Conservation (phyloP, 768 basidiomycete genomes). For the Podaxis rugospora region DNA sequence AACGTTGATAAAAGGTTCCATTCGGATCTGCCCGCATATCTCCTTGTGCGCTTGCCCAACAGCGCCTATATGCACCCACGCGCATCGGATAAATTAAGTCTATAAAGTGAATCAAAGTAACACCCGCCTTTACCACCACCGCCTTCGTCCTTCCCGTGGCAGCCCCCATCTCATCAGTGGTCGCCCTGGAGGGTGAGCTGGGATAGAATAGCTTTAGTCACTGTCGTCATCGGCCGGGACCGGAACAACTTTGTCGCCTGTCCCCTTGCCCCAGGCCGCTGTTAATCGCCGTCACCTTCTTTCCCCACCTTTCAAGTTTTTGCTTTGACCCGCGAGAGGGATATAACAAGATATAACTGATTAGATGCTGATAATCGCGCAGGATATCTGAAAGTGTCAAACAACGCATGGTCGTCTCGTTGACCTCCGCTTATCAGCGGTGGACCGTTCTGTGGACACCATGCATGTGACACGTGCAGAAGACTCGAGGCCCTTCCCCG, state of each 20-base stretch:
- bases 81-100: background rate
- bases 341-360: background rate
- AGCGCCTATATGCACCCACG: background rate
- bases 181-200: background rate
- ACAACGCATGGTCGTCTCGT: background rate
- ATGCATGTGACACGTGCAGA: background rate
- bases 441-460: background rate
- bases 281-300: background rate
- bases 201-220: background rate
- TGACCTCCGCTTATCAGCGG: background rate
- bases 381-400: background rate
- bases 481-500: background rate
- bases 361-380: background rate
- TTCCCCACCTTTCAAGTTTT: background rate
- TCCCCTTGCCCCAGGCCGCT: background rate
- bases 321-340: background rate
- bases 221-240: background rate
- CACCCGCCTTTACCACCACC: background rate
- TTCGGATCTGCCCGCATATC: slow-evolving; percentile 14
- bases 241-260: background rate
- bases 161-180: background rate
- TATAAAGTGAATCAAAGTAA: background rate
- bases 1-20: background rate
- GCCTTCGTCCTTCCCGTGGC: background rate
- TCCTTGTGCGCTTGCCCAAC: slow-evolving; percentile 7